These are phyloP conservation scores for Paspalum notatum DNA, from an alignment of 176 grass and related monocot species.

Conservation along the genomic window DNA sequence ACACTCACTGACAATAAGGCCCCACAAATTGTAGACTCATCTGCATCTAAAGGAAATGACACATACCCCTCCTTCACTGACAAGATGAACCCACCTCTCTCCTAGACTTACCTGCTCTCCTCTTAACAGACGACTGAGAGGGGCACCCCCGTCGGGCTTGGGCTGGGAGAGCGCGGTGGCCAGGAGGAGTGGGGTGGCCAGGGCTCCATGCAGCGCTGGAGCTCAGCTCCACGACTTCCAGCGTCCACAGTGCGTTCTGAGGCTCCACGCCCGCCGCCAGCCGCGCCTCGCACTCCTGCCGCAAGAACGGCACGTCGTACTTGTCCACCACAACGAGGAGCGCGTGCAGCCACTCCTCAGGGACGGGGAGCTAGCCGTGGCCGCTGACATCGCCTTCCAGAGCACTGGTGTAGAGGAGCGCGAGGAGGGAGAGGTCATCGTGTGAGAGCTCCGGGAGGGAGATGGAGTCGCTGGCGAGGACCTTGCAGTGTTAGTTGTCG, in stretches of 20 bases:
- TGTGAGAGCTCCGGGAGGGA: slow-evolving; percentile 61
- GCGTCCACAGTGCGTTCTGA: slow-evolving; percentile 55
- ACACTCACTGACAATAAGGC: no score
- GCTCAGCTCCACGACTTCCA: slow-evolving; percentile 67
- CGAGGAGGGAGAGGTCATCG: slow-evolving; percentile 55
- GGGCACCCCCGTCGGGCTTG: no score
- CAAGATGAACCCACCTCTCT: no score
- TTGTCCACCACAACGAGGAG: slow-evolving; percentile 73
- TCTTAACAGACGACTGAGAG: no score
- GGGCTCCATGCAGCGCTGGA: slow-evolving; percentile 44
- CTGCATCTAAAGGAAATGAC: no score
- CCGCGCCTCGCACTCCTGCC: slow-evolving; percentile 47
- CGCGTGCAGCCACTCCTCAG: slow-evolving; percentile 1
- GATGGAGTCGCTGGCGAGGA: slow-evolving; percentile 52
- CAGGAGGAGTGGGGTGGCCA: no score
- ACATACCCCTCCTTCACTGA: no score
- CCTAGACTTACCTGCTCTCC: no score
- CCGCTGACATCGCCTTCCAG: not conserved
- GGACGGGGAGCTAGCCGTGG: not conserved
- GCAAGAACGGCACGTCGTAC: slow-evolving; percentile 71
- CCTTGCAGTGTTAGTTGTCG: slow-evolving; percentile 65
- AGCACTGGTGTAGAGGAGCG: slow-evolving; percentile 66
- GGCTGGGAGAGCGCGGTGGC: no score
- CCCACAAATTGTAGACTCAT: no score
- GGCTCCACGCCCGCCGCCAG: slow-evolving; percentile 44